Percentiles rank a stretch among this genome's conserved stretches.
phyloP scores from a whole-genome alignment of 768 basidiomycete genomes.

The Lactifluus subvellereus region DNA sequence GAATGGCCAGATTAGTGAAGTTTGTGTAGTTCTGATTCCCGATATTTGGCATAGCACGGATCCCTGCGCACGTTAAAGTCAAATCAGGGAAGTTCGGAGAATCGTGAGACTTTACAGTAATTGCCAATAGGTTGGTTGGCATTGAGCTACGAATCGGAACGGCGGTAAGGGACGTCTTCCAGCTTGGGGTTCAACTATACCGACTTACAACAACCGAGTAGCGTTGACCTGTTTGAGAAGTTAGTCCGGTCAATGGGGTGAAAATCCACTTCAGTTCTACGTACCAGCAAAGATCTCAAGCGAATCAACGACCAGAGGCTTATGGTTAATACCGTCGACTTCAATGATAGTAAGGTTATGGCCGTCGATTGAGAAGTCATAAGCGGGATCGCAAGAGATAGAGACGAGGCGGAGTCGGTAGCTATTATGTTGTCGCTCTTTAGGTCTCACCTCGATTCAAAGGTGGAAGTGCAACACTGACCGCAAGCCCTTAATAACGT shows the following conservation, averaged over 20 bases:
- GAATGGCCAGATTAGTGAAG: slow-evolving; percentile 20
- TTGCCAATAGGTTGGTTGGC: slow-evolving; percentile 23
- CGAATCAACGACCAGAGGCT: slow-evolving; percentile 27
- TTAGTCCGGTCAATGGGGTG: neutral
- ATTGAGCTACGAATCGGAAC: neutral
- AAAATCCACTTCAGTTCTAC: neutral
- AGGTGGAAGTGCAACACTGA: slow-evolving; percentile 1
- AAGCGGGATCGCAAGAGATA: slow-evolving; percentile 41
- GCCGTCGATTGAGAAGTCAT: slow-evolving; percentile 27
- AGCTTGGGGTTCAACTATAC: neutral
- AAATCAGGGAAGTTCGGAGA: neutral
- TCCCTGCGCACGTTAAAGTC: neutral
- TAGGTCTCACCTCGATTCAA: neutral
- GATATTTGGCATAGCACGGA: slow-evolving; percentile 8
- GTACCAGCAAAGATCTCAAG: slow-evolving; percentile 27
- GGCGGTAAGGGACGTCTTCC: neutral
- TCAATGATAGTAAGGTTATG: slow-evolving; percentile 31
- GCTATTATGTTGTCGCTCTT: slow-evolving; percentile 26
- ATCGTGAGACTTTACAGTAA: slow-evolving; percentile 4
- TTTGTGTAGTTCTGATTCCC: neutral
- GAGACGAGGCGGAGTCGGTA: slow-evolving; percentile 52
- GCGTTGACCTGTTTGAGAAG: slow-evolving; percentile 21
- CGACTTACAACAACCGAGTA: slow-evolving; percentile 29
- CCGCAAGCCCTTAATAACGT: slow-evolving; percentile 33
- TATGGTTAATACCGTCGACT: slow-evolving; percentile 26